Evolutionary conservation across 2,329 filamentous ascomycete species (phyloP), one percentile per base, ranked within the genome.

Genomic region (Claviceps sorghi): DNA sequence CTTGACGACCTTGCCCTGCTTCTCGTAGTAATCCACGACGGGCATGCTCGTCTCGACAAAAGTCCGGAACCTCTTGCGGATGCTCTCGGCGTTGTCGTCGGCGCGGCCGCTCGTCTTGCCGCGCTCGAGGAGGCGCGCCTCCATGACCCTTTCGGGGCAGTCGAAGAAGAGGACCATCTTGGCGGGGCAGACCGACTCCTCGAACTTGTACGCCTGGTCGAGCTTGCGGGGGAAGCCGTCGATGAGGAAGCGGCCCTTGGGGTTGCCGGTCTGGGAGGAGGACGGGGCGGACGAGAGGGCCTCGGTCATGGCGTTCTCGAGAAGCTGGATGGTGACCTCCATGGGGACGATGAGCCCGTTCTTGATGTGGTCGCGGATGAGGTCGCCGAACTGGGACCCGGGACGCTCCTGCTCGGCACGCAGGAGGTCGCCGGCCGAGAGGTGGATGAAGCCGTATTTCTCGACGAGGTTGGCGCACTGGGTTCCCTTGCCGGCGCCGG

Each of bases 21-120:
- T 74, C 63, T 84, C 82, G 67, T 86, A 97, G 66, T 88, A 80
- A 60, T 95, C 78, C 52, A 98, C 88, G 47, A 97, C 93, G 29
- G 93, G 93, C 91, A 97, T 96, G 71, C 88, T 95, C 2, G 89
- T 95, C 70, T 97, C 89, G 61, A 94, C 74, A 65, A 97, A 98
- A 4, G 85, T 90, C 65, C 82, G 83, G 77, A 98, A 98, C 53
- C 93, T 80, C 83, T 98, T 98, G 73, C 86, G 84, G 68, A 97
- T 98, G 63, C 83, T 89, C 71, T 95, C 93, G 52, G 82, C 84
- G 66, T 98, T 98, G 72, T 98, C 93, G 69, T 98, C 93, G 49
- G 84, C 75, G 58, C 93, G 79, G 43, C 93, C 93, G 64, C 85
- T 90, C 17, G 91, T 97, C 82, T 95, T 87, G 56, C 91, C 93